Evolutionary conservation across 441 rosid species (phyloP).

Genomic region (Viola pubescens): DNA sequence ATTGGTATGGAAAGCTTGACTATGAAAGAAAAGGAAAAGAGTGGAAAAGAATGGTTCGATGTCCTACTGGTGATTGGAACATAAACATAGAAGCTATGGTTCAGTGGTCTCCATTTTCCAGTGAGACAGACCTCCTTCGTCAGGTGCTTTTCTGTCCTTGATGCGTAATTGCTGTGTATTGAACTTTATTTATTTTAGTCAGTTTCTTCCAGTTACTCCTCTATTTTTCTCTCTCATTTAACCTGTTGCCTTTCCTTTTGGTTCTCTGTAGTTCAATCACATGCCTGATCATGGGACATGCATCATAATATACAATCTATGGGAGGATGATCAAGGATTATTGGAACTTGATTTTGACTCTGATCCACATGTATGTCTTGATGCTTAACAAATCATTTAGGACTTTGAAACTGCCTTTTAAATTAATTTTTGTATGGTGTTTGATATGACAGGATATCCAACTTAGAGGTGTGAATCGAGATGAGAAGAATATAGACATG

Average conservation of each 20-base stretch:
- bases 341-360: conserved; percentile 78
- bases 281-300: conserved; percentile 74
- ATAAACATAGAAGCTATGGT: conserved; percentile 59
- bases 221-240: not conserved
- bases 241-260: not conserved
- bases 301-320: conserved; percentile 78
- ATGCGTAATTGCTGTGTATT: not conserved
- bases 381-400: not conserved
- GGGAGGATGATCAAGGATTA: conserved; percentile 87
- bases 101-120: conserved; percentile 76
- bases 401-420: not conserved
- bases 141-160: conserved; percentile 46
- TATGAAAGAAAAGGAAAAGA: conserved; percentile 46
- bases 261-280: conserved; percentile 41
- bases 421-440: conserved; percentile 6
- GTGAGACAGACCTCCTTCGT: conserved; percentile 61
- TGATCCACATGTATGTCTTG: conserved; percentile 47
- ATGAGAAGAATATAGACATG: conserved; percentile 69
- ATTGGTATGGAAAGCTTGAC: conserved; percentile 56
- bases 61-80: conserved; percentile 53
- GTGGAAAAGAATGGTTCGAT: conserved; percentile 55
- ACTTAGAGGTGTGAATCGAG: conserved; percentile 76
- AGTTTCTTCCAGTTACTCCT: no score
- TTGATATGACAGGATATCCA: conserved; percentile 56
- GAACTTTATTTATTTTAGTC: no score